phyloP scores from a whole-genome alignment of 306 rosid species.

The Ceratonia siliqua region DNA sequence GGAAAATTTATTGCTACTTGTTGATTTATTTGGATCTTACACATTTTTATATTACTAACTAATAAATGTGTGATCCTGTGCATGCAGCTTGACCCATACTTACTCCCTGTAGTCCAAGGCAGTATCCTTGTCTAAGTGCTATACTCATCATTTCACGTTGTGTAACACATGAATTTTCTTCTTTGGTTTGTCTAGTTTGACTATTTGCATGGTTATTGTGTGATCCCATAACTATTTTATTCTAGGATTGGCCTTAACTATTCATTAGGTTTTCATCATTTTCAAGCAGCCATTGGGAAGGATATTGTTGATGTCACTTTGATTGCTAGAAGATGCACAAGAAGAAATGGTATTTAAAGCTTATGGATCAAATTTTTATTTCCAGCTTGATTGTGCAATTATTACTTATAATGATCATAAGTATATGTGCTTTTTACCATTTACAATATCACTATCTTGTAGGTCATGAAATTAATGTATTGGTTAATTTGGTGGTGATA shows the following conservation, averaged over 20 bases:
- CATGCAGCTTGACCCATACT: constrained; percentile 78
- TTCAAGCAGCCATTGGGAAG: constrained; percentile 80
- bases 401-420: background rate
- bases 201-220: constrained; percentile 12
- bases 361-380: constrained; percentile 6
- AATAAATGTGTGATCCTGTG: constrained; percentile 35
- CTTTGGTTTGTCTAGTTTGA: constrained; percentile 19
- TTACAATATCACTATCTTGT: constrained; percentile 1
- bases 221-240: constrained; percentile 4
- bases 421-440: background rate
- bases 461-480: background rate
- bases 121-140: constrained; percentile 59
- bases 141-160: constrained; percentile 23
- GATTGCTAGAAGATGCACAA: constrained; percentile 82
- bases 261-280: constrained; percentile 65
- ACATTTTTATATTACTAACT: constrained; percentile 10
- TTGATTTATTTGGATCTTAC: constrained; percentile 12
- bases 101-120: constrained; percentile 86
- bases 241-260: constrained; percentile 55
- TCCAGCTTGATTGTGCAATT: constrained; percentile 18
- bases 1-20: constrained; percentile 20
- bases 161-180: constrained; percentile 12
- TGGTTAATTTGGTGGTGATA: constrained; percentile 3
- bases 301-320: constrained; percentile 72
- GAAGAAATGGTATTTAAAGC: constrained; percentile 70